Evolutionary conservation across 352 stramenopile genomes (phyloP).

Genomic region (Phytophthora boehmeriae): DNA sequence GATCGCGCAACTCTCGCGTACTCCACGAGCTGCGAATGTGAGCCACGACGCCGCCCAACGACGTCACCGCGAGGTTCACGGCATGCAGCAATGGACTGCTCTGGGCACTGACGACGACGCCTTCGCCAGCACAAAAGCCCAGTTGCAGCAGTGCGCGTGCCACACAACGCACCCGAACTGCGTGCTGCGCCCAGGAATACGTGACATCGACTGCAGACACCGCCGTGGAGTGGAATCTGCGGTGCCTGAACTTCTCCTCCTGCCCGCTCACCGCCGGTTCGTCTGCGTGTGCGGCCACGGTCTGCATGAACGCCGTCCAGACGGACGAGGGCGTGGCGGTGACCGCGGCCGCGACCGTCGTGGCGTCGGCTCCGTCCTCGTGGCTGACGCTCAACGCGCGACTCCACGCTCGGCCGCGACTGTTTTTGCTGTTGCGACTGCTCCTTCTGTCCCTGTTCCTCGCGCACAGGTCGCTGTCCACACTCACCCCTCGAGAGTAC

Average conservation of each 20-base stretch:
- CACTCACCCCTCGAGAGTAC: constrained; percentile 37
- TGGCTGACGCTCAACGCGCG: constrained; percentile 33
- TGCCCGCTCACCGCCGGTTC: constrained; percentile 29
- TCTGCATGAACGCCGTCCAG: constrained; percentile 39
- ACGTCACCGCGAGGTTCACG: constrained; percentile 64
- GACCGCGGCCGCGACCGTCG: constrained; percentile 25
- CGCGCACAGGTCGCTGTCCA: constrained; percentile 15
- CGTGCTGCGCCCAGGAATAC: constrained; percentile 37
- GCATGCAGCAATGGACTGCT: constrained; percentile 54
- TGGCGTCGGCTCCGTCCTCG: constrained; percentile 18
- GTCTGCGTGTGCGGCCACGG: constrained; percentile 23
- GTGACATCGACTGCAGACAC: constrained; percentile 14
- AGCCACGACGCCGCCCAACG: constrained; percentile 57
- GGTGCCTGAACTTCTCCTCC: constrained; percentile 13
- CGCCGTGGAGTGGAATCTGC: background rate
- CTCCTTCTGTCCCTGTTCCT: constrained; percentile 10
- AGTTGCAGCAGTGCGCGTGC: constrained; percentile 57
- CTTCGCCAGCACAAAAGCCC: constrained; percentile 61
- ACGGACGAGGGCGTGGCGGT: constrained; percentile 22
- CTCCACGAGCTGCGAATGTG: constrained; percentile 68
- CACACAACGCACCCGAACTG: constrained; percentile 35
- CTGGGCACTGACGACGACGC: constrained; percentile 55
- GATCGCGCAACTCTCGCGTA: constrained; percentile 46
- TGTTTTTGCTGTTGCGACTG: constrained; percentile 14
- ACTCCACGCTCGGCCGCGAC: constrained; percentile 24